Percentiles rank a stretch among this genome's conserved stretches.
Conservation (phyloP, 2,329 filamentous ascomycete species). For the Cucurbitaria berberidis region DNA sequence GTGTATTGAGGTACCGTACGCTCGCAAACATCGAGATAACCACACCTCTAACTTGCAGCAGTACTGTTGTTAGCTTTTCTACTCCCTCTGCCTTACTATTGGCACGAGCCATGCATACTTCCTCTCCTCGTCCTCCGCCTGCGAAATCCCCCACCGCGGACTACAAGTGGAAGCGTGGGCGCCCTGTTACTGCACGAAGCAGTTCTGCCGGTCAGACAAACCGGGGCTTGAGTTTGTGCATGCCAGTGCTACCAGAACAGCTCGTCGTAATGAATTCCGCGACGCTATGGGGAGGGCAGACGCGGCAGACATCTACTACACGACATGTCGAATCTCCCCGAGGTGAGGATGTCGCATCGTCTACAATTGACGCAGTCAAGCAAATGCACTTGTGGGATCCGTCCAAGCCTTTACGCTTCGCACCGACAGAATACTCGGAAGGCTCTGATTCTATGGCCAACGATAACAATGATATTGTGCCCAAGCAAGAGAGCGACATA, state of each 20-base stretch:
- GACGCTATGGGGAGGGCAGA: not conserved
- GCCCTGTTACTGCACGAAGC: slow-evolving; percentile 18
- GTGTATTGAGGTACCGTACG: not conserved
- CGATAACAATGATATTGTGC: slow-evolving; percentile 1
- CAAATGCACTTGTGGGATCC: slow-evolving; percentile 9
- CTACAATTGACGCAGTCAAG: slow-evolving; percentile 1
- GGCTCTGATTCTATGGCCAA: slow-evolving; percentile 5
- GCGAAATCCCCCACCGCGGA: slow-evolving; percentile 6
- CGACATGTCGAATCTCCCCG: slow-evolving; percentile 1
- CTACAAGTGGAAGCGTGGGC: slow-evolving; percentile 29
- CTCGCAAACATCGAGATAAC: not conserved
- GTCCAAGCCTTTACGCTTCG: slow-evolving; percentile 14
- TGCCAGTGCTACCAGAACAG: not conserved
- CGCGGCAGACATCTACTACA: slow-evolving; percentile 1
- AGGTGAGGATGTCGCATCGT: not conserved
- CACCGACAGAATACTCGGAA: slow-evolving; percentile 6
- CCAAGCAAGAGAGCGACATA: slow-evolving; percentile 2
- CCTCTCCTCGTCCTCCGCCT: slow-evolving; percentile 4
- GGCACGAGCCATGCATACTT: slow-evolving; percentile 7
- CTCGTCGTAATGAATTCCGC: not conserved
- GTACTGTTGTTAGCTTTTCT: not conserved
- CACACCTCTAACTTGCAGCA: not conserved
- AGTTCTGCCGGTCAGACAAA: slow-evolving; percentile 4
- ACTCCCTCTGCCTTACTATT: not conserved
- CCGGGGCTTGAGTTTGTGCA: not conserved